These are phyloP conservation scores for Sabuloglossum arenarium DNA, from an alignment of 495 filamentous ascomycete genomes.

Conservation along the genomic window DNA sequence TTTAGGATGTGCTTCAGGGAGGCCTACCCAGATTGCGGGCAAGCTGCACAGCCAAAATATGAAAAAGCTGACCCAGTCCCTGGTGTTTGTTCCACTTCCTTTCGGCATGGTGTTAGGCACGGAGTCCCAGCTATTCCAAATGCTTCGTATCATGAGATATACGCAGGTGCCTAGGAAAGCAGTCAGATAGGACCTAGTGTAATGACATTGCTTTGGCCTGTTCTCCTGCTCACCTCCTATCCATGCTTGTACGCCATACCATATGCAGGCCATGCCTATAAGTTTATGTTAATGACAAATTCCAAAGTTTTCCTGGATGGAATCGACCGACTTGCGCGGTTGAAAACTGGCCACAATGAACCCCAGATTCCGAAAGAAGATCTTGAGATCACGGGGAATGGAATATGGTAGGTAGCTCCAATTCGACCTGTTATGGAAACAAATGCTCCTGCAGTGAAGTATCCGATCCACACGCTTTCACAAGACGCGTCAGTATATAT, in stretches of 20 bases:
- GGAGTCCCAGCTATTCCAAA: conserved; percentile 10
- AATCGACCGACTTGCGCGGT: conserved; percentile 35
- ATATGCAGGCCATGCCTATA: conserved; percentile 34
- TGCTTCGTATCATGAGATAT: conserved; percentile 49
- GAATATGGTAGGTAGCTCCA: conserved; percentile 21
- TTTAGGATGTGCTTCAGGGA: not conserved
- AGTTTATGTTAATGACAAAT: not conserved
- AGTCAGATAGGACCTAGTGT: not conserved
- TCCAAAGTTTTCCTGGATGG: conserved; percentile 33
- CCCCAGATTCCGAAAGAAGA: conserved; percentile 22
- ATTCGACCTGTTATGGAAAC: conserved; percentile 65
- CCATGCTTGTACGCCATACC: conserved; percentile 77
- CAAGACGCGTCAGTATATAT: not conserved
- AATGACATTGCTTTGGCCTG: not conserved
- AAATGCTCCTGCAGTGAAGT: conserved; percentile 54
- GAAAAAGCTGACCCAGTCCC: conserved; percentile 60
- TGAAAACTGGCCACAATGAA: conserved; percentile 70
- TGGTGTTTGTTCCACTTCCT: conserved; percentile 51
- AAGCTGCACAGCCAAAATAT: conserved; percentile 63
- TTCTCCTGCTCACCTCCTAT: conserved; percentile 37
- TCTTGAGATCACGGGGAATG: conserved; percentile 18
- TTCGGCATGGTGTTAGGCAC: conserved; percentile 47
- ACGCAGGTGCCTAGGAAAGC: conserved; percentile 38
- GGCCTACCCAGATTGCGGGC: conserved; percentile 50
- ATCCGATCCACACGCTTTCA: conserved; percentile 50